phyloP scores from a whole-genome alignment of 1,284 basidiomycete genomes.

The Phylloporus gajari region DNA sequence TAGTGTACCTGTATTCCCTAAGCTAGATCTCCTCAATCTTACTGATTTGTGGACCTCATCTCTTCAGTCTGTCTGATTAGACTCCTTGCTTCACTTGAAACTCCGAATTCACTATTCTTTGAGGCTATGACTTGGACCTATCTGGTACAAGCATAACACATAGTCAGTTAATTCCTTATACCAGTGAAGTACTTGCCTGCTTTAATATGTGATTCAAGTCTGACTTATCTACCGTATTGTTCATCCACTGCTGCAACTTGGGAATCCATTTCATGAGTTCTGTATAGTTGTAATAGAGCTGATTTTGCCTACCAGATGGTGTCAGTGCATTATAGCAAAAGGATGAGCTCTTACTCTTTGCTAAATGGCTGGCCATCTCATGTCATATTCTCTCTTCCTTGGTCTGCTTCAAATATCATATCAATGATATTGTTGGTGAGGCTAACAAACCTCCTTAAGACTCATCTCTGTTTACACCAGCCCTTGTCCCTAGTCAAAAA shows the following conservation, averaged over 20 bases:
- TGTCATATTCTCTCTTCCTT: neutral
- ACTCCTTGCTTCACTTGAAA: too few species aligned
- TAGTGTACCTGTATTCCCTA: too few species aligned
- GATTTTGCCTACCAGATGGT: neutral
- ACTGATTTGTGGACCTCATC: too few species aligned
- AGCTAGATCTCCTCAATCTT: too few species aligned
- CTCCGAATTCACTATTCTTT: too few species aligned
- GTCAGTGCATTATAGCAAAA: too few species aligned
- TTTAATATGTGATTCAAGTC: constrained; percentile 4
- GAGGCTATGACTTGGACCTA: too few species aligned
- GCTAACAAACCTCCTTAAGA: constrained; percentile 10
- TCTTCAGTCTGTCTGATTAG: too few species aligned
- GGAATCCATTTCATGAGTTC: neutral
- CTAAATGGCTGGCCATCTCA: too few species aligned
- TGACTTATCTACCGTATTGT: neutral
- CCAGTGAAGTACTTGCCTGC: neutral
- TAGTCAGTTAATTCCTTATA: neutral
- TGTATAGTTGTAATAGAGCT: neutral
- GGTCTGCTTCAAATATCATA: constrained; percentile 3
- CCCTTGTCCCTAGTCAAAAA: too few species aligned
- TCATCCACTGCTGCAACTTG: neutral
- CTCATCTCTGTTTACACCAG: neutral
- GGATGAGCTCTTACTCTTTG: too few species aligned
- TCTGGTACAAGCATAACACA: too few species aligned
- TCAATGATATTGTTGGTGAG: constrained; percentile 13